Evolutionary conservation across 1,284 basidiomycete genomes (phyloP), one percentile per base, ranked within the genome.

Genomic region (Irpex sp.): DNA sequence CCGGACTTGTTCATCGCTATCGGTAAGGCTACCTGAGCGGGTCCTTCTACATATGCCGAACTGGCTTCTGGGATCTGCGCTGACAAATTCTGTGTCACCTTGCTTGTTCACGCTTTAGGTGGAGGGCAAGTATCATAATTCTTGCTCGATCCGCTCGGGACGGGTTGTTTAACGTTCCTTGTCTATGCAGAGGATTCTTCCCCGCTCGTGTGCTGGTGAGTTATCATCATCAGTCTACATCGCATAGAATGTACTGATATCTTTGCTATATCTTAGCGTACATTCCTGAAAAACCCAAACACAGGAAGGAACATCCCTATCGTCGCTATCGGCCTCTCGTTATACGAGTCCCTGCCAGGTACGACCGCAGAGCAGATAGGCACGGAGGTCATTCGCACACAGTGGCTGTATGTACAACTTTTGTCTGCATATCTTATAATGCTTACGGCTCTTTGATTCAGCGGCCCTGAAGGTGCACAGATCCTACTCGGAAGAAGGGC

Each of bases 311-410:
- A 92, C 67, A 88, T 97, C 61, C 92, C 93, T 60, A 97, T 97
- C 68, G 88, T 89, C 76, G 95, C 95, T 1, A 96, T 98, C 67
- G 95, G 95, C 1, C 83, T 98, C 37, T 95, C 93, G 2, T 81
- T 98, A 4, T 98, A 98, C 70, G 95, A 98, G 74, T 85, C 89
- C 31, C 78, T 96, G 11, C 88, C 90, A 6, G 92, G 88, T 21
- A 83, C 84, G 19, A 88, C 87, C 7, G 88, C 80, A 50, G 90
- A 96, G 71, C 86, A 90, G 71, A 83, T 94, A 63, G 94, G 94
- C 36, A 86, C 81, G 63, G 89, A 96, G 75, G 93, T 97, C 64
- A 81, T 95, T 68, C 84, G 94, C 61, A 97, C 94, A 7, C 95
- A 97, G 75, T 97, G 95, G 95, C 83, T 86, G 92, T 95, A 73